Evolutionary conservation across 768 basidiomycete genomes (phyloP), one percentile per base, ranked within the genome.

Genomic region (Boletus eberwhitei): DNA sequence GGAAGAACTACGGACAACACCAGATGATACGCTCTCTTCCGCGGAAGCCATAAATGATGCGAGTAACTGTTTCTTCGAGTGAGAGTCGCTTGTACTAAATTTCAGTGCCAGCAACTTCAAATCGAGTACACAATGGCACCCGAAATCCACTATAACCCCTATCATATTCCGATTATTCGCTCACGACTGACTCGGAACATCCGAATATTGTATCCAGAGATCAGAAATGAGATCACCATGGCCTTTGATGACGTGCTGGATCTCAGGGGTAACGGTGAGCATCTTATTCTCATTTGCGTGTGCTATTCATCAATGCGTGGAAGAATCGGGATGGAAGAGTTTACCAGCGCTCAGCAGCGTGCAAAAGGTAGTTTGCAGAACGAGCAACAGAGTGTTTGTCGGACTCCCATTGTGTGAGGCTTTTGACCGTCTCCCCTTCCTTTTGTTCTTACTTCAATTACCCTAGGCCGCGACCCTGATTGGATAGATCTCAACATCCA

Each of bases 341-440:
- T 48, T 78, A 8, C 60, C 64, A 0, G 68, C 59, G 3, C 29
- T 70, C 9, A 58, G 67, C 1, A 59, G 34, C 14, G 2, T 35
- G 34, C 34, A 35, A 35, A 35, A 35, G 14, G 14, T 35, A 3
- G 1, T 35, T 53, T 69, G 72, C 34, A 72, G 77, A 36, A 64
- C 71, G 4, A 75, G 64, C 46, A 80, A 78, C 57, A 74, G 82
- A 6, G 48, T 74, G 2, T 78, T 83, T 52, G 76, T 83, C 8
- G 82, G 81, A 0, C 64, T 73, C 34, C 79, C 79, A 3, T 46
- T 78, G 6, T 83, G 81, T 80, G 45, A 17, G 22, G 9, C 11
- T 11, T 29, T 8, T 47, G 77, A 9, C 9, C 0, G 29, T 29
- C 29, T 29, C 29, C 29, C 8, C 1, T 9, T 29, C 29, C 29